Evolutionary conservation across 1,139 yeast genomes (phyloP).

Genomic region (Kurtzmaniella quercitrusa): DNA sequence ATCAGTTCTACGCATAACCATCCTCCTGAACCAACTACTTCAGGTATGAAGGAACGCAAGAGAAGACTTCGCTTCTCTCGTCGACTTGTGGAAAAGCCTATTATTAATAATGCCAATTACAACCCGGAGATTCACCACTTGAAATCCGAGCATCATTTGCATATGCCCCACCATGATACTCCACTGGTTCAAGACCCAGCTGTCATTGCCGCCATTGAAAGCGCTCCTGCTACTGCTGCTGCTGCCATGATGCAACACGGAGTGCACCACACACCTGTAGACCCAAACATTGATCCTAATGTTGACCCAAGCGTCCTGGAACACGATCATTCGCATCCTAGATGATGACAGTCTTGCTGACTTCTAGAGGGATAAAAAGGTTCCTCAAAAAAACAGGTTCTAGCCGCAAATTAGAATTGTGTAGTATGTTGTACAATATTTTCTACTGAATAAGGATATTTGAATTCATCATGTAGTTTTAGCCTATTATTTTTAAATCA

Average conservation of each 20-base stretch:
- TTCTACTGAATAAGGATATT: neutral
- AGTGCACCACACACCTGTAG: slow-evolving; percentile 29
- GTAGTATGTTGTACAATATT: neutral
- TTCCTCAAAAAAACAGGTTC: neutral
- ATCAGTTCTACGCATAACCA: slow-evolving; percentile 47
- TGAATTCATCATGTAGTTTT: neutral
- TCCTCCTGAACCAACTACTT: slow-evolving; percentile 39
- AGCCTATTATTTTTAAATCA: too few species aligned
- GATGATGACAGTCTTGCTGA: neutral
- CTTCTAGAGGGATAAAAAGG: too few species aligned
- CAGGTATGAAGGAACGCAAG: slow-evolving; percentile 18
- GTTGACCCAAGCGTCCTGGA: slow-evolving; percentile 45
- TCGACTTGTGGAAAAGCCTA: slow-evolving; percentile 45
- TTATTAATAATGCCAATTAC: slow-evolving; percentile 27
- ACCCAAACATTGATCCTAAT: slow-evolving; percentile 42
- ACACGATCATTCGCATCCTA: slow-evolving; percentile 35
- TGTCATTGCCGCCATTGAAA: slow-evolving; percentile 45
- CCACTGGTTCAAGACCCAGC: slow-evolving; percentile 43
- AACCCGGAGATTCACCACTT: slow-evolving; percentile 12
- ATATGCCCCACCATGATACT: slow-evolving; percentile 23
- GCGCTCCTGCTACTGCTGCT: slow-evolving; percentile 31
- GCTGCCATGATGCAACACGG: slow-evolving; percentile 12
- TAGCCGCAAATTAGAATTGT: neutral
- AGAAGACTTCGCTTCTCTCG: slow-evolving; percentile 39
- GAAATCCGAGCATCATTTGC: slow-evolving; percentile 15